Percentiles rank a stretch among this genome's conserved stretches.
Evolutionary conservation across 768 basidiomycete genomes (phyloP).

Genomic region (Thelephora ganbajun): DNA sequence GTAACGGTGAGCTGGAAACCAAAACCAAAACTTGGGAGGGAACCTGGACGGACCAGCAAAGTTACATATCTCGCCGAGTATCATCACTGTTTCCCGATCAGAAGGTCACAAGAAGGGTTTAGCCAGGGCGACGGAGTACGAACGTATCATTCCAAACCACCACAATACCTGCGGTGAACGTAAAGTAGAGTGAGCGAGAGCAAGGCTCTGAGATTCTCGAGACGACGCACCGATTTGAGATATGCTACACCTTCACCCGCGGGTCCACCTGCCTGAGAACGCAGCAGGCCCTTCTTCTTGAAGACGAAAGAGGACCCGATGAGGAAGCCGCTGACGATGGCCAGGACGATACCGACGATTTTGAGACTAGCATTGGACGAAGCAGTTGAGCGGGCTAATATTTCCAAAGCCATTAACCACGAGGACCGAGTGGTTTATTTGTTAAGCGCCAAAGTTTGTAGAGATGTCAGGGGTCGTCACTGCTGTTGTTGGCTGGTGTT

Average conservation of each 20-base stretch:
- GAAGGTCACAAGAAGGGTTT: not conserved
- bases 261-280: slow-evolving; percentile 66
- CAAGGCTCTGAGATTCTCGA: not conserved
- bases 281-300: slow-evolving; percentile 89
- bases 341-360: slow-evolving; percentile 69
- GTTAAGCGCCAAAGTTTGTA: no score
- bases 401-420: no score
- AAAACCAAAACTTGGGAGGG: slow-evolving; percentile 10
- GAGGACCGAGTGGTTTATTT: no score
- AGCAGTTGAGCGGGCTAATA: no score
- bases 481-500: no score
- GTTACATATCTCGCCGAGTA: slow-evolving; percentile 79
- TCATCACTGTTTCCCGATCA: slow-evolving; percentile 52
- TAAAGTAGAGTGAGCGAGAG: not conserved
- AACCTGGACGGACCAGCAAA: slow-evolving; percentile 50
- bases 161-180: slow-evolving; percentile 41
- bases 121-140: slow-evolving; percentile 14
- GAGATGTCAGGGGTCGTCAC: no score
- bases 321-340: slow-evolving; percentile 66
- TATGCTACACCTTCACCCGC: slow-evolving; percentile 87
- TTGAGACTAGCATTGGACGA: slow-evolving; percentile 13
- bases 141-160: slow-evolving; percentile 90
- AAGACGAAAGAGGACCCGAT: slow-evolving; percentile 93
- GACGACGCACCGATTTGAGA: slow-evolving; percentile 69
- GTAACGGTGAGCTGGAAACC: slow-evolving; percentile 7